phyloP scores from a whole-genome alignment of 306 rosid genomes.

The Cicer cuneatum region DNA sequence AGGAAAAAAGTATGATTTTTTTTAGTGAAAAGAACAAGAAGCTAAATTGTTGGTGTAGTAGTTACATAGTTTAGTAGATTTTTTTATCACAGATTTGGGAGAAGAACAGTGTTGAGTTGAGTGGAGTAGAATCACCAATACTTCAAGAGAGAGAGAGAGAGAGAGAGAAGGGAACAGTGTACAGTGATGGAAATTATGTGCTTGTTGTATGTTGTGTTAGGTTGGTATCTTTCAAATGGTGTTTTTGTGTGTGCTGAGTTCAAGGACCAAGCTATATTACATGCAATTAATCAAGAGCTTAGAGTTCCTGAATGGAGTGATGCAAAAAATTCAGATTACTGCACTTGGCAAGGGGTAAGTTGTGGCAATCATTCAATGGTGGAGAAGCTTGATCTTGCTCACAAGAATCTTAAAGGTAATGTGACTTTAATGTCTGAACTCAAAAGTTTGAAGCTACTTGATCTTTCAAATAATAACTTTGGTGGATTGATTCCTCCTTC shows the following conservation, averaged over 20 bases:
- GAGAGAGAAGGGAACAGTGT: constrained; percentile 34
- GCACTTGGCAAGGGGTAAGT: constrained; percentile 83
- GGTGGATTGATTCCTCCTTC: constrained; percentile 75
- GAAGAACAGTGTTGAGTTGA: constrained; percentile 31
- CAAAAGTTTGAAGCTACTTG: constrained; percentile 85
- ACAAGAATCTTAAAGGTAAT: constrained; percentile 80
- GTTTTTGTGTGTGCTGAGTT: constrained; percentile 63
- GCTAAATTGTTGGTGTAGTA: constrained; percentile 36
- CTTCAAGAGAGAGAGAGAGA: constrained; percentile 2
- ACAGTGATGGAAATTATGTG: constrained; percentile 57
- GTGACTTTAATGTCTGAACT: constrained; percentile 73
- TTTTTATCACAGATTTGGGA: constrained; percentile 1
- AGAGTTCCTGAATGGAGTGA: constrained; percentile 86
- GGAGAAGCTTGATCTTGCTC: constrained; percentile 84
- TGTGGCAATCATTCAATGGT: constrained; percentile 76
- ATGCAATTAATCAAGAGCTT: constrained; percentile 77
- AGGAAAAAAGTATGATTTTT: constrained; percentile 33
- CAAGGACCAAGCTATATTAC: constrained; percentile 64
- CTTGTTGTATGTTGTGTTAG: constrained; percentile 55
- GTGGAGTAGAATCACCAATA: constrained; percentile 41
- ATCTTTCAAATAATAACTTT: constrained; percentile 79
- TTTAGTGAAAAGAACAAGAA: constrained; percentile 28
- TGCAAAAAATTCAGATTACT: constrained; percentile 65
- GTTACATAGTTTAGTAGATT: constrained; percentile 16
- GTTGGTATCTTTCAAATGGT: constrained; percentile 58